phyloP scores from a whole-genome alignment of 306 rosid species.

The Spatholobus suberectus region DNA sequence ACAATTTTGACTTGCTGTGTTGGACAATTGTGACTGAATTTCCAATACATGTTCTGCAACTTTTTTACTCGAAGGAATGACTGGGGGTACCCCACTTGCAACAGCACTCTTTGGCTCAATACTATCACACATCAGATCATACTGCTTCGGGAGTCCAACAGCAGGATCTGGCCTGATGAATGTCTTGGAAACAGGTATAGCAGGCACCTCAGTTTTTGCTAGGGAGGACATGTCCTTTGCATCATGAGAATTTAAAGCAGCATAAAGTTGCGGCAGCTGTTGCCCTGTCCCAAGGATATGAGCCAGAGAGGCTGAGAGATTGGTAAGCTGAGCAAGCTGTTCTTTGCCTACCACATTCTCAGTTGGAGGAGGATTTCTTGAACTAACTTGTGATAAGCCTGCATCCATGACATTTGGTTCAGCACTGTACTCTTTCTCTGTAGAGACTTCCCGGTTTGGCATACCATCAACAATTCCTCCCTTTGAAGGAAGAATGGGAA shows the following conservation, averaged over 20 bases:
- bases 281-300: conserved; percentile 78
- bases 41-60: conserved; percentile 47
- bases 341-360: conserved; percentile 61
- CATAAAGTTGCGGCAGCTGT: conserved; percentile 80
- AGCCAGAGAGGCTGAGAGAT: conserved; percentile 85
- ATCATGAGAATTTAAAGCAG: conserved; percentile 69
- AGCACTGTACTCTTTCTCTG: conserved; percentile 52
- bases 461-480: conserved; percentile 52
- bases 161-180: conserved; percentile 54
- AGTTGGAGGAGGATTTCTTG: conserved; percentile 59
- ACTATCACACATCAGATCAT: conserved; percentile 63
- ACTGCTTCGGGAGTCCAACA: conserved; percentile 54
- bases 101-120: conserved; percentile 56
- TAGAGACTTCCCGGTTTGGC: conserved; percentile 50
- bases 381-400: conserved; percentile 51
- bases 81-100: conserved; percentile 46
- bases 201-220: conserved; percentile 55
- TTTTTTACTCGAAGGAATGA: conserved; percentile 45
- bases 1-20: conserved; percentile 43
- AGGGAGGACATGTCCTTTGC: conserved; percentile 51
- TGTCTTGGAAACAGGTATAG: conserved; percentile 53
- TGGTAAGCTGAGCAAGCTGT: conserved; percentile 65
- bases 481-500: conserved; percentile 57
- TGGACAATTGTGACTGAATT: conserved; percentile 49
- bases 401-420: conserved; percentile 57